Percentiles rank a stretch among this genome's conserved stretches.
Evolutionary conservation across 768 basidiomycete species (phyloP).

Genomic region (Trametes elegans): DNA sequence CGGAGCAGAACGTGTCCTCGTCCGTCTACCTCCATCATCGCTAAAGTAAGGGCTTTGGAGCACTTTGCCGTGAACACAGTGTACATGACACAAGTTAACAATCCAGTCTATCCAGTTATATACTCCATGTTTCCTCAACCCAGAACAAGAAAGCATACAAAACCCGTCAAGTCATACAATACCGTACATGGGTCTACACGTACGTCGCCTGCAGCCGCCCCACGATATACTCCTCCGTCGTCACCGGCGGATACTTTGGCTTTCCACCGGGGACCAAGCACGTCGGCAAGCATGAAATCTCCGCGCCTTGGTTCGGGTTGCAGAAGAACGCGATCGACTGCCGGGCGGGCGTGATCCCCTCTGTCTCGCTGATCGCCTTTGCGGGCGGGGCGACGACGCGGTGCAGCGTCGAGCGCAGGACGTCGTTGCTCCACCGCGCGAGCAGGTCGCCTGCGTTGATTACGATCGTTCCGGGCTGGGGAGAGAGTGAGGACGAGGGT

Average conservation of each 20-base stretch:
- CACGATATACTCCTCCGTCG: constrained; percentile 75
- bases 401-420: constrained; percentile 76
- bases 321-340: constrained; percentile 89
- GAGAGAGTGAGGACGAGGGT: background rate
- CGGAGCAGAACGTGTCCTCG: no score
- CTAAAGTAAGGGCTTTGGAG: no score
- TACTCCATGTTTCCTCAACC: no score
- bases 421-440: constrained; percentile 81
- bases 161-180: background rate
- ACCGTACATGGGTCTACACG: no score
- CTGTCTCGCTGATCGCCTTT: constrained; percentile 44
- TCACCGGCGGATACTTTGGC: constrained; percentile 67
- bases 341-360: constrained; percentile 59
- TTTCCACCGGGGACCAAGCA: constrained; percentile 48
- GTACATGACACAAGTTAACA: no score
- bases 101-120: no score
- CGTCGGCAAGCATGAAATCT: constrained; percentile 70
- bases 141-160: background rate
- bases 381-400: constrained; percentile 75
- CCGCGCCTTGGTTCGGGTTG: constrained; percentile 71
- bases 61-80: no score
- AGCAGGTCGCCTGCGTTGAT: constrained; percentile 82
- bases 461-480: constrained; percentile 75
- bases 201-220: constrained; percentile 46
- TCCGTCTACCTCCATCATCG: no score